Evolutionary conservation across 257 asterid genomes (phyloP).

Genomic region (Rehmannia glutinosa): DNA sequence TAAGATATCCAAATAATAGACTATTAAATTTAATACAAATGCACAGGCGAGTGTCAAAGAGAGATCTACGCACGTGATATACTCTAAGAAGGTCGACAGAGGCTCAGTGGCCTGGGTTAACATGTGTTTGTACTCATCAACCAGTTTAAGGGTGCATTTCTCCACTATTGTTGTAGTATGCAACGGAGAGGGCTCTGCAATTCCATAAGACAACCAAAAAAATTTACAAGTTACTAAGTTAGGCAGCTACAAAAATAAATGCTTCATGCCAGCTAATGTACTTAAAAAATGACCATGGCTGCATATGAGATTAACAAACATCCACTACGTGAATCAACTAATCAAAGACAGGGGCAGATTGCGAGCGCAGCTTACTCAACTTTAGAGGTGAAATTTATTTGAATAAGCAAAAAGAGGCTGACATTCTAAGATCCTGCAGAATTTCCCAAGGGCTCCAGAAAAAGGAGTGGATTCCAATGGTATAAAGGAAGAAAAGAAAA

Average conservation of each 20-base stretch:
- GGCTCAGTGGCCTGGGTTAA: conserved; percentile 92
- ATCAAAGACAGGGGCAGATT: neutral
- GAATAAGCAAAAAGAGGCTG: conserved; percentile 3
- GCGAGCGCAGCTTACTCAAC: neutral
- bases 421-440: neutral
- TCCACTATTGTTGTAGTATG: conserved; percentile 95
- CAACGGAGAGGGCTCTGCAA: conserved; percentile 89
- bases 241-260: neutral
- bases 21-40: neutral
- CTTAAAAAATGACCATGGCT: neutral
- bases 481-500: no score
- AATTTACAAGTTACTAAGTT: neutral
- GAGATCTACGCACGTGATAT: conserved; percentile 56
- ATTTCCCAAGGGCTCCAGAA: neutral
- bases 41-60: neutral
- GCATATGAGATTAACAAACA: neutral
- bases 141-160: conserved; percentile 92
- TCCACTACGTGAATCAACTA: conserved; percentile 3
- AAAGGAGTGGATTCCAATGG: neutral
- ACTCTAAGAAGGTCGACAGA: conserved; percentile 78
- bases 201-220: conserved; percentile 14
- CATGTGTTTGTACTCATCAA: conserved; percentile 91
- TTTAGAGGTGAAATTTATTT: neutral
- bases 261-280: neutral
- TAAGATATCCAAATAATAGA: neutral